Conservation (phyloP, 129 eudicot species). For the Lonicera japonica region DNA sequence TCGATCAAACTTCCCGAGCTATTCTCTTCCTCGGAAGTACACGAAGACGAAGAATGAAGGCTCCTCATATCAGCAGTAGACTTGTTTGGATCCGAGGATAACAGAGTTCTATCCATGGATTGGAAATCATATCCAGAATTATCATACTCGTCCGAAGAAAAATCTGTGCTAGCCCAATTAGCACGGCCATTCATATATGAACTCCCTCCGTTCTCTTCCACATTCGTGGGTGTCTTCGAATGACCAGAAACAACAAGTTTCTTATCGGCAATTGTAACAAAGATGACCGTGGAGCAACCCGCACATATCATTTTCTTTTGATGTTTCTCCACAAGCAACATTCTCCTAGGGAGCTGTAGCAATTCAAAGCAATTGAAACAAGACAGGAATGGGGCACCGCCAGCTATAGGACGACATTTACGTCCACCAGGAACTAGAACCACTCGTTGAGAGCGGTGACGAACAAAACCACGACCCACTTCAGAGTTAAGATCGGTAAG, state of each 20-base stretch:
- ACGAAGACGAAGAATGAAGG: constrained; percentile 34
- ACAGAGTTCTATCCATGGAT: constrained; percentile 54
- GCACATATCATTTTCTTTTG: constrained; percentile 70
- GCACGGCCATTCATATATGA: constrained; percentile 20
- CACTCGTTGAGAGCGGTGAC: constrained; percentile 49
- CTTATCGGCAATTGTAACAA: constrained; percentile 41
- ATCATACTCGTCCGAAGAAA: constrained; percentile 70
- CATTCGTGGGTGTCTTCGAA: constrained; percentile 18
- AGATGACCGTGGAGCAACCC: constrained; percentile 52
- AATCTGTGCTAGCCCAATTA: constrained; percentile 43
- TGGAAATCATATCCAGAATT: constrained; percentile 70
- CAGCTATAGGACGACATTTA: constrained; percentile 57
- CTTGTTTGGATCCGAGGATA: constrained; percentile 33
- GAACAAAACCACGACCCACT: constrained; percentile 19
- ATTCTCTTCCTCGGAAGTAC: constrained; percentile 56
- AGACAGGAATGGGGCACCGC: constrained; percentile 85
- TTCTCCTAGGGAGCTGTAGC: constrained; percentile 65
- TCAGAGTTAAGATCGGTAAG: constrained; percentile 44
- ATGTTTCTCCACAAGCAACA: constrained; percentile 9
- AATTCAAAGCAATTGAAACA: constrained; percentile 71
- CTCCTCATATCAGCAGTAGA: constrained; percentile 23
- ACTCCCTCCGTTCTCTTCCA: constrained; percentile 17
- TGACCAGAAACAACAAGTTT: constrained; percentile 44
- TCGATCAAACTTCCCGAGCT: constrained; percentile 16
- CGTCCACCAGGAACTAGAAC: constrained; percentile 39